These are phyloP conservation scores for Didymella lethalis DNA, from an alignment of 2,329 filamentous ascomycete genomes.

Conservation along the genomic window DNA sequence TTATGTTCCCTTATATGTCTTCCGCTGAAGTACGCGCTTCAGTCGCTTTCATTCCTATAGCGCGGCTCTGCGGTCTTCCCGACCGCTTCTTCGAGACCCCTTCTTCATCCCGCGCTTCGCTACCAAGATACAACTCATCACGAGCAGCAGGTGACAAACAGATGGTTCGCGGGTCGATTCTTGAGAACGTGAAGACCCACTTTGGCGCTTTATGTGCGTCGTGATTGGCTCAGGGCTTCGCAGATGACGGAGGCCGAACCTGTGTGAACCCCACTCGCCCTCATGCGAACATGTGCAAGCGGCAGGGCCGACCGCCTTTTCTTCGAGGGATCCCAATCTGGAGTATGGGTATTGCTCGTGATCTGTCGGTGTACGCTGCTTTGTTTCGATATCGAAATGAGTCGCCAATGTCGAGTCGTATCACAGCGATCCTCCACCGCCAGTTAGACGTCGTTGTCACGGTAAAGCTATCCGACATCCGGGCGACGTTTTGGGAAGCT, in stretches of 20 bases:
- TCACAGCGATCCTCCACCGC: not conserved
- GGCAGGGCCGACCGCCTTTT: conserved; percentile 16
- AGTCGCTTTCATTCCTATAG: not conserved
- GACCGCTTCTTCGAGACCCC: conserved; percentile 1
- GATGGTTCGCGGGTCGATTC: not conserved
- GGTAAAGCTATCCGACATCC: not conserved
- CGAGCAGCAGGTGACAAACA: not conserved
- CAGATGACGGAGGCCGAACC: conserved; percentile 2
- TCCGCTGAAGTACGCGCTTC: not conserved
- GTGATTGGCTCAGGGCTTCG: conserved; percentile 5
- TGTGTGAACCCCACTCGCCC: conserved; percentile 1
- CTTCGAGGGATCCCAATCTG: not conserved
- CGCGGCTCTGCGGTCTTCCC: conserved; percentile 18
- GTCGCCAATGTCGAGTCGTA: not conserved
- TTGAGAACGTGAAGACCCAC: not conserved
- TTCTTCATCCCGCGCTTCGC: conserved; percentile 4
- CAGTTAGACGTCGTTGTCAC: not conserved
- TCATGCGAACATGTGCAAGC: conserved; percentile 13
- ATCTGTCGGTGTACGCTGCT: conserved; percentile 5
- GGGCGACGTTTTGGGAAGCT: not conserved
- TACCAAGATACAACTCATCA: conserved; percentile 3
- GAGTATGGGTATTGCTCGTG: not conserved
- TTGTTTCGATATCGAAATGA: not conserved
- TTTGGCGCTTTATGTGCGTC: not conserved
- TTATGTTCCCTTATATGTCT: not conserved